Evolutionary conservation across 2,329 filamentous ascomycete genomes (phyloP).

Genomic region (Diatrype stigma): DNA sequence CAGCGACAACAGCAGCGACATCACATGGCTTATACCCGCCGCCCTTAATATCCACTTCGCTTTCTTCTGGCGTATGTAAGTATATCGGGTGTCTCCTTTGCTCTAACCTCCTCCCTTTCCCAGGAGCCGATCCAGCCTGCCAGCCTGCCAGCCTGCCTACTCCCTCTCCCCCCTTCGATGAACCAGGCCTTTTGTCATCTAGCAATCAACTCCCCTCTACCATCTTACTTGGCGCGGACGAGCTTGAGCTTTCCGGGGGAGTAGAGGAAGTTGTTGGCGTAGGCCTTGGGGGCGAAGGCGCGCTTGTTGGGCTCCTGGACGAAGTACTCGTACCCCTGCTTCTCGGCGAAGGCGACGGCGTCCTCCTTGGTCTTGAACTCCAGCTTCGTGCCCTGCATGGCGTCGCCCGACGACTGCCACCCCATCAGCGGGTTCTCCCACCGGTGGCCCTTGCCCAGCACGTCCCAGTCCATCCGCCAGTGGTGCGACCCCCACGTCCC

Average conservation of each 20-base stretch:
- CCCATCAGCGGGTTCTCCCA: conserved; percentile 99
- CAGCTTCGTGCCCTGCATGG: conserved; percentile 89
- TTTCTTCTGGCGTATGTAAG: no score
- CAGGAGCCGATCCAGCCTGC: no score
- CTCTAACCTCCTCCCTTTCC: neutral
- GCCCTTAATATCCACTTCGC: no score
- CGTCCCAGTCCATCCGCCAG: conserved; percentile 99
- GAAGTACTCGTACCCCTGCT: conserved; percentile 98
- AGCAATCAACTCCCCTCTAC: neutral
- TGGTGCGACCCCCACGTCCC: conserved; percentile 77
- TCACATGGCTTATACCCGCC: no score
- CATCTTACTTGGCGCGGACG: conserved; percentile 69
- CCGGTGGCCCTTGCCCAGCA: conserved; percentile 83
- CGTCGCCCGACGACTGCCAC: conserved; percentile 94
- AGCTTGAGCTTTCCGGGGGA: conserved; percentile 82
- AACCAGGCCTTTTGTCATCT: neutral
- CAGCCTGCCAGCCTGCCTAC: no score
- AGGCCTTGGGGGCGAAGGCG: conserved; percentile 84
- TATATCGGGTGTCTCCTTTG: neutral
- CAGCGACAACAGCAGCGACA: neutral
- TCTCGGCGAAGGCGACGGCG: conserved; percentile 91
- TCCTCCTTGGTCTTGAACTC: conserved; percentile 93
- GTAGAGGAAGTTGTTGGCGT: conserved; percentile 95
- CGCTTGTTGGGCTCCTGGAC: conserved; percentile 94
- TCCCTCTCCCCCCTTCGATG: no score